phyloP scores from a whole-genome alignment of 202 grass and related monocot genomes.

The Panicum hallii region DNA sequence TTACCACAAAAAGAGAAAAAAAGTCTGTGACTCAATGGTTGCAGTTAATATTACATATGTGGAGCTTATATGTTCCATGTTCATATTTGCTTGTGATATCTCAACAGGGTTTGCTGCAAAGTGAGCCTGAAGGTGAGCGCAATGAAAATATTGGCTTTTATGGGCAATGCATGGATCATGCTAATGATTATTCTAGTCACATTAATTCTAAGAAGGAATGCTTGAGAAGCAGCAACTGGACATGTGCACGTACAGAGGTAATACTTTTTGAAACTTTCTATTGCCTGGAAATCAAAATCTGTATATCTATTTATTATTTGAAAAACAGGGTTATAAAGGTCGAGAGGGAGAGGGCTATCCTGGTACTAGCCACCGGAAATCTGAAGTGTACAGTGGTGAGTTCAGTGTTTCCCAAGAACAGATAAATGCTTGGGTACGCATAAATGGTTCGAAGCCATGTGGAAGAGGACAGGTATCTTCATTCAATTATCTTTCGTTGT shows the following conservation, averaged over 20 bases:
- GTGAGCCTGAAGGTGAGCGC: conserved; percentile 78
- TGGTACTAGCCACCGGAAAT: conserved; percentile 50
- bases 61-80: conserved; percentile 21
- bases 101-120: conserved; percentile 89
- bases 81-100: conserved; percentile 35
- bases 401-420: conserved; percentile 91
- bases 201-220: conserved; percentile 55
- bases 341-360: conserved; percentile 56
- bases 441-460: conserved; percentile 81
- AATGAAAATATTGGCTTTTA: conserved; percentile 90
- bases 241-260: conserved; percentile 83
- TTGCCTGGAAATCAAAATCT: conserved; percentile 15
- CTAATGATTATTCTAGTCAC: conserved; percentile 46
- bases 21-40: neutral
- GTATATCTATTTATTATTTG: conserved; percentile 31
- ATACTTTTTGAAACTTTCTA: conserved; percentile 33
- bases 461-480: conserved; percentile 53
- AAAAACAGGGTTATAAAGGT: conserved; percentile 79
- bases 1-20: conserved; percentile 18
- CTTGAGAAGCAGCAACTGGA: conserved; percentile 54
- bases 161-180: conserved; percentile 82
- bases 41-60: conserved; percentile 11
- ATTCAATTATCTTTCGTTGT: conserved; percentile 10
- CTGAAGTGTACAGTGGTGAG: conserved; percentile 40
- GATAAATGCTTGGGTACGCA: conserved; percentile 89